Conservation (phyloP, 495 filamentous ascomycete genomes). For the Penicillium bovifimosum region DNA sequence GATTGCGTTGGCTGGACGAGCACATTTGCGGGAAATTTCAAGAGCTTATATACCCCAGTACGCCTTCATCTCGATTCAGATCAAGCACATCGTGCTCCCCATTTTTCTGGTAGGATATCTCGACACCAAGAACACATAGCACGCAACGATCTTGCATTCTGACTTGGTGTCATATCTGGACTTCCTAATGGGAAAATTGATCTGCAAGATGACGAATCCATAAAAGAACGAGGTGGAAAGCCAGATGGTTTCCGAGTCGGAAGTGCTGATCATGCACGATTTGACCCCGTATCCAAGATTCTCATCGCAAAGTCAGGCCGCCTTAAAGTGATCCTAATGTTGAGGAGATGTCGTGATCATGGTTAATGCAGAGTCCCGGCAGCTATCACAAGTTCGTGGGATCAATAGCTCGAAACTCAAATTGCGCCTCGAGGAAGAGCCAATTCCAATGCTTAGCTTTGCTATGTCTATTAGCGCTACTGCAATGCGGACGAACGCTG, state of each 20-base stretch:
- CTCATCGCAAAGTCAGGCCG: conserved; percentile 2
- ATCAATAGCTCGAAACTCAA: conserved; percentile 4
- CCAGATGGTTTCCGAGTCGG: not conserved
- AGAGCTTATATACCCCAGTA: conserved; percentile 18
- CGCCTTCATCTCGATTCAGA: not conserved
- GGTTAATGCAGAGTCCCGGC: not conserved
- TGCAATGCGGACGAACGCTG: not conserved
- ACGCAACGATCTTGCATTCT: conserved; percentile 10
- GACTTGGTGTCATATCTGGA: conserved; percentile 1
- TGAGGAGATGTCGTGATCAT: conserved; percentile 14
- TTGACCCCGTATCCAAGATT: not conserved
- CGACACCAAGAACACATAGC: conserved; percentile 4
- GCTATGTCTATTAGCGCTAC: not conserved
- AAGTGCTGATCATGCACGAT: not conserved
- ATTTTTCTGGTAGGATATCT: conserved; percentile 1
- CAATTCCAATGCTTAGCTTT: not conserved
- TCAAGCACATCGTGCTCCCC: not conserved
- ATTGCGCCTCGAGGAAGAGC: not conserved
- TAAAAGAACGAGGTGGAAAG: not conserved
- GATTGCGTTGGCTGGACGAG: conserved; percentile 16
- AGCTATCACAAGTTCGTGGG: conserved; percentile 2
- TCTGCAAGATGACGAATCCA: conserved; percentile 15
- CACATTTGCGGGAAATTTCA: conserved; percentile 26
- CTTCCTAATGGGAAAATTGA: conserved; percentile 9
- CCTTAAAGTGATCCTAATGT: not conserved